Evolutionary conservation across 495 filamentous ascomycete species (phyloP), one percentile per base, ranked within the genome.

Genomic region (Penicillium tannophilum): DNA sequence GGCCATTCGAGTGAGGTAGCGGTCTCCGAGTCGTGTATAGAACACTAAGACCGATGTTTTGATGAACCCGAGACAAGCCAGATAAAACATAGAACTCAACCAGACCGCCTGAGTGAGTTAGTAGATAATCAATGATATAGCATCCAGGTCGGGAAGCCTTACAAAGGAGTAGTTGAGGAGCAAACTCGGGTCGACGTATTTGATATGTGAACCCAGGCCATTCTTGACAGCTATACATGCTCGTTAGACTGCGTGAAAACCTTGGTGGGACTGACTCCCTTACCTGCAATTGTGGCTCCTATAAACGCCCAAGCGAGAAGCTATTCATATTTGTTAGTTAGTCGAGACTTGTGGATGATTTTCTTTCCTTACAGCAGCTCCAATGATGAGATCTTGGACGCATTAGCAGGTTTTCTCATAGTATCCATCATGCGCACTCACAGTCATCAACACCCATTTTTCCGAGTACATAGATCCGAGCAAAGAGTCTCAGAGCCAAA

Each of bases 81-180:
- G 68, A 43, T 77, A 77, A 56, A 75, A 74, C 67, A 77, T 75
- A 19, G 74, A 77, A 39, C 74, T 77, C 19, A 77, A 51, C 71
- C 71, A 77, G 50, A 77, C 74, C 10, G 56, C 66, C 72, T 76
- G 17, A 28, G 17, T 14, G 43, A 41, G 17, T 57, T 20, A 49
- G 47, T 42, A 23, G 23, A 33, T 43, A 26, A 14, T 36, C n/a
- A 6, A 16, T 44, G 26, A 35, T 42, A 11, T 11, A n/a, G 33
- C 3, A 26, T 28, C 6, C 6, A 2, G 1, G 19, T 0, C 24
- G 26, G 19, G 10, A 8, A 44, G 11, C 8, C 66, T 48, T 69
- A 76, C 71, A 56, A 76, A 70, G 10, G 68, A 52, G 20, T 77
- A 77, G 16, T 62, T 63, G 8, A 63, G 33, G 19, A 73, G 49